Percentiles rank a stretch among this genome's conserved stretches.
These are phyloP conservation scores for Pseudocercospora cruenta DNA, from an alignment of 2,329 filamentous ascomycete species.

Conservation along the genomic window DNA sequence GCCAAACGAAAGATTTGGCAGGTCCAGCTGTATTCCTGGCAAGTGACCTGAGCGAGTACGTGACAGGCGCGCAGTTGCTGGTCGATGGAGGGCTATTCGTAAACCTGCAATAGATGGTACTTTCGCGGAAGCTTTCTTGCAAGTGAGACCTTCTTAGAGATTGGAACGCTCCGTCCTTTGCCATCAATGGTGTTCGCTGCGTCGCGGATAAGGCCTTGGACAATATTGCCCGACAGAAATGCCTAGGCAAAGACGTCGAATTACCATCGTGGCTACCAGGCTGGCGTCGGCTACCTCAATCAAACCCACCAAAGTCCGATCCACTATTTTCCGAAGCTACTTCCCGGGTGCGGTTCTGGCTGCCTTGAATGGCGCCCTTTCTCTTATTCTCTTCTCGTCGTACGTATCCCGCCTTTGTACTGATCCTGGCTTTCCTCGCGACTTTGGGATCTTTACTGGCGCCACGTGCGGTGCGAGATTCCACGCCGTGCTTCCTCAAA, in stretches of 20 bases:
- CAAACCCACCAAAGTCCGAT: slow-evolving; percentile 49
- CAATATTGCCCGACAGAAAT: too few species aligned
- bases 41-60: slow-evolving; percentile 77
- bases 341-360: slow-evolving; percentile 36
- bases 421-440: slow-evolving; percentile 68
- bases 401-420: slow-evolving; percentile 79
- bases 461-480: slow-evolving; percentile 60
- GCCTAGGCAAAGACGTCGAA: too few species aligned
- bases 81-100: slow-evolving; percentile 91
- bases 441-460: slow-evolving; percentile 47
- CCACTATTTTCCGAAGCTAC: slow-evolving; percentile 30
- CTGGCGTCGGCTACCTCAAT: slow-evolving; percentile 25
- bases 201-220: too few species aligned
- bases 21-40: slow-evolving; percentile 86
- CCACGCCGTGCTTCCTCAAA: slow-evolving; percentile 79
- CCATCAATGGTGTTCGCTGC: neutral
- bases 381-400: slow-evolving; percentile 69
- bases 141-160: neutral
- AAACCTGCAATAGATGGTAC: slow-evolving; percentile 70
- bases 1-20: slow-evolving; percentile 72
- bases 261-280: neutral
- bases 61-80: slow-evolving; percentile 79
- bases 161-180: too few species aligned
- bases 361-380: slow-evolving; percentile 45
- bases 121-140: neutral